phyloP scores from a whole-genome alignment of 305 asterid species.

The Solanum hybrid region DNA sequence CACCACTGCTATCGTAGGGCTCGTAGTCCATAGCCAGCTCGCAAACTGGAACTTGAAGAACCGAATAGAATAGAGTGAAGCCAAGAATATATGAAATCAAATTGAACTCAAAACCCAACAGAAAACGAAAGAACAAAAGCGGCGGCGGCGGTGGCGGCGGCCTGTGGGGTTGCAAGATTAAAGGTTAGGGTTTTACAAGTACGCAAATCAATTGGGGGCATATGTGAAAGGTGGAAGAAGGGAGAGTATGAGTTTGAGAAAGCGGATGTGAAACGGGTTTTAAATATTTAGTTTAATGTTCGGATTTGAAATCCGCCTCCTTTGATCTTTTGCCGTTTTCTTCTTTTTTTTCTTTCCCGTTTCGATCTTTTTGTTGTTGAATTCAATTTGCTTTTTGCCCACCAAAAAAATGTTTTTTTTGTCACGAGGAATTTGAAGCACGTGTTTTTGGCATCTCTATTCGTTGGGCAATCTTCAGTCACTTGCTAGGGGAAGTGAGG shows the following conservation, averaged over 20 bases:
- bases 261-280: conserved; percentile 46
- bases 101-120: neutral
- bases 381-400: neutral
- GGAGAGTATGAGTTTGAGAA: conserved; percentile 1
- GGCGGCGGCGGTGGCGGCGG: neutral
- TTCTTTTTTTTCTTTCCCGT: neutral
- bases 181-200: conserved; percentile 10
- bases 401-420: neutral
- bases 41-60: conserved; percentile 6
- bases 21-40: conserved; percentile 83
- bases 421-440: neutral
- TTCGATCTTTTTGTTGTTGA: neutral
- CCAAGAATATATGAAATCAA: neutral
- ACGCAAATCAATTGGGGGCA: conserved; percentile 11
- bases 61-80: neutral
- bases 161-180: neutral
- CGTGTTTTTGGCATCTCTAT: neutral
- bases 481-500: neutral
- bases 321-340: neutral
- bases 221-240: neutral
- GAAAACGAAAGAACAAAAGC: neutral
- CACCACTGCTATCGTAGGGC: conserved; percentile 75
- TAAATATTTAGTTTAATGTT: conserved; percentile 9
- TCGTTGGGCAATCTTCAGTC: neutral
- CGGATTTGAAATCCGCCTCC: conserved; percentile 32